These are phyloP conservation scores for Globisporangium cederbergense DNA, from an alignment of 352 stramenopile genomes.

Conservation along the genomic window DNA sequence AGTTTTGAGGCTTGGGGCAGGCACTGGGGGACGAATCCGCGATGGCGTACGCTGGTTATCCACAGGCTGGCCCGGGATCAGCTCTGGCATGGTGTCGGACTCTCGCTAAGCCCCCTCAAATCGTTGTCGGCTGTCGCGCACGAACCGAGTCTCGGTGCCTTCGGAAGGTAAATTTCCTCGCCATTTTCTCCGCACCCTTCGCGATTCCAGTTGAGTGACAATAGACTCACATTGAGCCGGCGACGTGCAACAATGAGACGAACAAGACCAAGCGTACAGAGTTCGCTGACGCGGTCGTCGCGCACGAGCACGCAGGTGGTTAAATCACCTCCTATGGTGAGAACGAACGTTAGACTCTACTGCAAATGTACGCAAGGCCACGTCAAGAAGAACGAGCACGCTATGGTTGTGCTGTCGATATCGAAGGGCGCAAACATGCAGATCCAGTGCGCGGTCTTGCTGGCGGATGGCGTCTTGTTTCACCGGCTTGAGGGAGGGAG, in stretches of 20 bases:
- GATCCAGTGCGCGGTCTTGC: slow-evolving; percentile 19
- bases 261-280: slow-evolving; percentile 23
- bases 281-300: slow-evolving; percentile 4
- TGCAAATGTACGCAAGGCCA: slow-evolving; percentile 14
- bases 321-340: slow-evolving; percentile 20
- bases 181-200: too few species aligned
- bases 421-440: slow-evolving; percentile 23
- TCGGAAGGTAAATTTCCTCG: too few species aligned
- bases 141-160: too few species aligned
- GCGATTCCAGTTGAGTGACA: too few species aligned
- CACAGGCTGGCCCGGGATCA: too few species aligned
- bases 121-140: too few species aligned
- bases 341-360: slow-evolving; percentile 26
- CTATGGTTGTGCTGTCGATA: background rate
- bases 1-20: too few species aligned
- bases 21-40: too few species aligned
- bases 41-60: too few species aligned
- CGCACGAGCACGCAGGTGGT: slow-evolving; percentile 5
- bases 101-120: too few species aligned
- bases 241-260: slow-evolving; percentile 17
- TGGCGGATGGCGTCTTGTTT: slow-evolving; percentile 8
- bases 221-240: background rate
- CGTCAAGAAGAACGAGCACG: slow-evolving; percentile 9
- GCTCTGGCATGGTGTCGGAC: too few species aligned
- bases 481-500: background rate